phyloP scores from a whole-genome alignment of 2,329 filamentous ascomycete species.

The Paradendryphiella salina region DNA sequence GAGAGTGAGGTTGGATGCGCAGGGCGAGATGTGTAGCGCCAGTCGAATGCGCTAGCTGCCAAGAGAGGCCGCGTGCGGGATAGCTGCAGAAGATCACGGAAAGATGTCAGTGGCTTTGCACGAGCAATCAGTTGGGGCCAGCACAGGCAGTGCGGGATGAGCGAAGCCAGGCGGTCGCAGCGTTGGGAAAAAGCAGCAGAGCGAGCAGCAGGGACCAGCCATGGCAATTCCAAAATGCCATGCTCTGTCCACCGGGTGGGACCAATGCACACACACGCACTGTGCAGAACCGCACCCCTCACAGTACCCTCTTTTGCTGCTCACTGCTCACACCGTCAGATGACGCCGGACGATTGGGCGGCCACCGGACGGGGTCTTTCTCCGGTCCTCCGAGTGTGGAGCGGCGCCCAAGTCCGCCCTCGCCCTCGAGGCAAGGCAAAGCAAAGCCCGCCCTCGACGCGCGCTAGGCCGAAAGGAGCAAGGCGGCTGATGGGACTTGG shows the following conservation, averaged over 20 bases:
- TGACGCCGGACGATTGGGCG: constrained; percentile 4
- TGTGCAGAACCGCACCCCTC: constrained; percentile 4
- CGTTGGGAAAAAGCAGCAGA: not conserved
- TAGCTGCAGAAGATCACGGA: constrained; percentile 13
- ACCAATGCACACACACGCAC: constrained; percentile 10
- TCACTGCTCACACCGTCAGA: constrained; percentile 3
- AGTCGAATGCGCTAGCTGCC: constrained; percentile 18
- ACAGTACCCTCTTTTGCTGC: not conserved
- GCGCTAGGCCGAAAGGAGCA: not conserved
- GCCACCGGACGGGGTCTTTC: not conserved
- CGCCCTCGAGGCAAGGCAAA: no score
- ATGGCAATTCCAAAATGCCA: constrained; percentile 16
- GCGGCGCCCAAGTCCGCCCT: not conserved
- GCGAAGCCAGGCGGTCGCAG: constrained; percentile 3
- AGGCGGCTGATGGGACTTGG: constrained; percentile 6
- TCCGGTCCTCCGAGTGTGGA: not conserved
- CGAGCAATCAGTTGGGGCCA: constrained; percentile 4
- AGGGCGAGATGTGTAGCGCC: constrained; percentile 15
- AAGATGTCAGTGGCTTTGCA: constrained; percentile 15
- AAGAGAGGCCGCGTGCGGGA: constrained; percentile 17
- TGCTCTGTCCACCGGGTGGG: constrained; percentile 8
- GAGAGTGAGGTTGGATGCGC: constrained; percentile 12
- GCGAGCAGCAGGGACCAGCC: constrained; percentile 5
- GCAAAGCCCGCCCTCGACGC: no score
- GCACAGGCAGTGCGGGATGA: constrained; percentile 1